A percentile compares a stretch with the other conserved stretches of the same genome.
These are phyloP conservation scores for Apiotrichum veenhuisii DNA, from an alignment of 1,284 basidiomycete genomes.

Conservation along the genomic window DNA sequence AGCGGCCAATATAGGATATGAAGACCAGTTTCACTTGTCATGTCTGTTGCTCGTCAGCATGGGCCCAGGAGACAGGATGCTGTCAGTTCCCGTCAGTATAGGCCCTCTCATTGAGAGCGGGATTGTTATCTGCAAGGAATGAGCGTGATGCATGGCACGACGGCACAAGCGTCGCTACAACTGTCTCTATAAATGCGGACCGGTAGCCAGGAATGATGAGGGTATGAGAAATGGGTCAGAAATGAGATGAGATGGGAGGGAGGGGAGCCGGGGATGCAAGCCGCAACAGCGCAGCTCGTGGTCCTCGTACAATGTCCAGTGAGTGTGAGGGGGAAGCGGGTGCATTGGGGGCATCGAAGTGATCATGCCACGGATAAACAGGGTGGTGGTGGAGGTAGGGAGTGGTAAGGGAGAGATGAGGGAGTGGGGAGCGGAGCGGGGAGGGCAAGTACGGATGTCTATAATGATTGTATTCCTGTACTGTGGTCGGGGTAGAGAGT, in stretches of 20 bases:
- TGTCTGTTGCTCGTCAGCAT: no score
- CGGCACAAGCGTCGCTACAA: neutral
- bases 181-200: neutral
- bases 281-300: no score
- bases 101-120: neutral
- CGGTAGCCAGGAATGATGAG: neutral
- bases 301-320: neutral
- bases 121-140: neutral
- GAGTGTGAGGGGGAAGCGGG: neutral
- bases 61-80: neutral
- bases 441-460: neutral
- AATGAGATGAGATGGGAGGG: neutral
- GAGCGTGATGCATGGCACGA: neutral
- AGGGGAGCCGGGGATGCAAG: no score
- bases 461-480: neutral
- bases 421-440: neutral
- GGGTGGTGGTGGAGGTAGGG: no score
- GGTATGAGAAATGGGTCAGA: neutral
- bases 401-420: no score
- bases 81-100: neutral
- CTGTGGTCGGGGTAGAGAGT: neutral
- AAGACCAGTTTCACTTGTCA: no score
- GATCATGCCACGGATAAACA: no score
- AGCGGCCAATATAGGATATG: no score
- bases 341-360: neutral